Percentiles rank a stretch among this genome's conserved stretches.
These are phyloP conservation scores for Neckera pumila DNA, from an alignment of 225 moss, liverwort and hornwort genomes.

Conservation along the genomic window DNA sequence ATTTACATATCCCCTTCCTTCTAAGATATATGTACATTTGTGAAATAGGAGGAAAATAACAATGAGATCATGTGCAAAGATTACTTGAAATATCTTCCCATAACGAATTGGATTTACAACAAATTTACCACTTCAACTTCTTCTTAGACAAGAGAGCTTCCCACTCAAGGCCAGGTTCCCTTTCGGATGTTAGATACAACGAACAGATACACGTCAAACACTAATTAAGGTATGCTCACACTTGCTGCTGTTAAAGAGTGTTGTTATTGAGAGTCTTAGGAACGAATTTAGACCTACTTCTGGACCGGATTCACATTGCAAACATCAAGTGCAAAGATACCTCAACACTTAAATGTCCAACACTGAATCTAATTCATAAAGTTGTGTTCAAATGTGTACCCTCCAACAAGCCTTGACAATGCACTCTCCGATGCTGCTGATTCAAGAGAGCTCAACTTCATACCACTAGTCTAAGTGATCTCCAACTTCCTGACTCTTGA, in stretches of 20 bases:
- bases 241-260: too few species aligned
- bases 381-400: too few species aligned
- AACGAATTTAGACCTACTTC: too few species aligned
- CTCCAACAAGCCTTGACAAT: too few species aligned
- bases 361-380: background rate
- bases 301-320: too few species aligned
- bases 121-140: background rate
- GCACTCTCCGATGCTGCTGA: too few species aligned
- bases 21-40: background rate
- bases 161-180: fast-evolving
- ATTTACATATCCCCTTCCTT: background rate
- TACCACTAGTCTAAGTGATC: too few species aligned
- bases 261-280: too few species aligned
- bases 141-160: fast-evolving
- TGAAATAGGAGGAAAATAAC: background rate
- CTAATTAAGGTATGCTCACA: too few species aligned
- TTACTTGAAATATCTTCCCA: background rate
- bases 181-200: background rate
- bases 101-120: background rate
- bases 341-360: background rate
- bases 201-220: background rate
- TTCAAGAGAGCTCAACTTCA: background rate
- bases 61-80: background rate
- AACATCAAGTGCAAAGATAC: too few species aligned
- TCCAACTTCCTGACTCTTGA: background rate